Evolutionary conservation across 2,329 filamentous ascomycete species (phyloP), one percentile per base, ranked within the genome.

Genomic region (Blumeriella jaapii): DNA sequence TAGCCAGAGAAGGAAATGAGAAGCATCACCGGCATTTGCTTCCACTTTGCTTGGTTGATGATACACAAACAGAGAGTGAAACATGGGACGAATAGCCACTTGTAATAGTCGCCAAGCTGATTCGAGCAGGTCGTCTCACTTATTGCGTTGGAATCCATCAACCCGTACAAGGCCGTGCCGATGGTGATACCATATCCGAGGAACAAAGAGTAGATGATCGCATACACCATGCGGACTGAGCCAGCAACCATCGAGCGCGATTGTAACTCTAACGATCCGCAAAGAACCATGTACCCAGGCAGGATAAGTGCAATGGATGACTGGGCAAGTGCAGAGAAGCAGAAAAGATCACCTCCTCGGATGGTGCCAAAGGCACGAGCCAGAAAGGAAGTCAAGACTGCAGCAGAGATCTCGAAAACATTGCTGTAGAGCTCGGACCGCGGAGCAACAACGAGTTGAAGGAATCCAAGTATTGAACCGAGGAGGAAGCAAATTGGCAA

Each of bases 31-130:
- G 83, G 83, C 47, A 79, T 73, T 54, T 91, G 83, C 47, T 75
- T 81, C 72, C 75, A 85, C 56, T 84, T 85, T 24, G 80, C 82
- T 48, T 87, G 81, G 54, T 87, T 87, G 54, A 87, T 74, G 38
- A 86, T 62, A 30, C 78, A 74, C 24, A 89, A 67, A 49, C 78
- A 83, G 17, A 84, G 53, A 6, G 82, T 74, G 55, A 87, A 93
- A 5, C 69, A 56, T 0, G 80, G 71, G 0, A 89, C 84, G 51
- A 85, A 86, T 18, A 78, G 61, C 59, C 87, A 85, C 38, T 68
- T 70, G 43, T 64, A 69, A 26, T 65, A 62, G n/a, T 62, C 59
- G 2, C 59, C 58, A 37, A 74, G 64, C 2, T 62, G 58, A 16
- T 66, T 57, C 0, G 55, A 47, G 42, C 68, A 71, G 5, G 55